Evolutionary conservation across 148 eudicot genomes (phyloP).

Genomic region (Diospyros lotus): DNA sequence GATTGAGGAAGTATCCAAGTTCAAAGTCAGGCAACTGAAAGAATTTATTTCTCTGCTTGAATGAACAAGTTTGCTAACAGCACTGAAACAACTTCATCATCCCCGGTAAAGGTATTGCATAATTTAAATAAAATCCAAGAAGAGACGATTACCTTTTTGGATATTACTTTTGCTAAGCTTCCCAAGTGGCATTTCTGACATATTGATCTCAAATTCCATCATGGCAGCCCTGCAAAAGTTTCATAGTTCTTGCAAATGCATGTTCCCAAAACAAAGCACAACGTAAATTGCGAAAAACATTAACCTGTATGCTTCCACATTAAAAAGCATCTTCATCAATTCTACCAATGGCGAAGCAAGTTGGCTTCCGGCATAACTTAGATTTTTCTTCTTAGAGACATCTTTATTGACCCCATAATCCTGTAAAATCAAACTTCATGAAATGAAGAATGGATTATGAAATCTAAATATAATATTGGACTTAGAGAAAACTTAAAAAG

Average conservation of each 20-base stretch:
- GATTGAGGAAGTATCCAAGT: neutral
- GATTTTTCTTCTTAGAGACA: slow-evolving; percentile 46
- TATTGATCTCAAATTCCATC: slow-evolving; percentile 96
- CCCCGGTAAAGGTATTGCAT: neutral
- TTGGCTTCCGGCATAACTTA: slow-evolving; percentile 42
- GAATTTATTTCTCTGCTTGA: neutral
- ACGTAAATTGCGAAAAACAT: slow-evolving; percentile 1
- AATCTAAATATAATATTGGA: neutral
- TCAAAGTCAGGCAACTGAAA: slow-evolving; percentile 6
- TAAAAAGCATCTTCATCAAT: slow-evolving; percentile 94
- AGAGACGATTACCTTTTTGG: slow-evolving; percentile 58
- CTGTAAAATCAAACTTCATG: slow-evolving; percentile 29
- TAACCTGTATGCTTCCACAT: slow-evolving; percentile 93
- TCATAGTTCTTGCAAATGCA: slow-evolving; percentile 6
- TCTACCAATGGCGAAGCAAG: slow-evolving; percentile 76
- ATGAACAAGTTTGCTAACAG: neutral
- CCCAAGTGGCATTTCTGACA: slow-evolving; percentile 98
- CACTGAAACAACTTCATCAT: neutral
- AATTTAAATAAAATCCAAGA: slow-evolving; percentile 4
- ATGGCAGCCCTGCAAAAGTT: slow-evolving; percentile 75
- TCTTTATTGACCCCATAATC: slow-evolving; percentile 92
- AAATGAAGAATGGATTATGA: neutral
- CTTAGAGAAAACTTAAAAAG: neutral
- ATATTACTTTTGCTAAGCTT: slow-evolving; percentile 93
- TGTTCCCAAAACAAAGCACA: neutral